phyloP scores from a whole-genome alignment of 169 alveolate species.

The Plasmodium reichenowi region DNA sequence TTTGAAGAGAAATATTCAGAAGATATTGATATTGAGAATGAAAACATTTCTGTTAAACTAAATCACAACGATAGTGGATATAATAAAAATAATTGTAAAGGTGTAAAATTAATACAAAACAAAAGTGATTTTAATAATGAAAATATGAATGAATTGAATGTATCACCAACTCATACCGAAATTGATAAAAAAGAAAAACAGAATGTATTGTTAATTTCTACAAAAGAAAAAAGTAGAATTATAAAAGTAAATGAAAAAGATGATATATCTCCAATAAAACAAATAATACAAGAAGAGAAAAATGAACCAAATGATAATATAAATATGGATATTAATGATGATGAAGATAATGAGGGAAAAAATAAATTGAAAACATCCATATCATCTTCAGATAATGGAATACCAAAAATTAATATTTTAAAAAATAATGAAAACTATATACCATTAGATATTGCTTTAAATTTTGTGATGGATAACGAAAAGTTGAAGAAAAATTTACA shows the following conservation, averaged over 20 bases:
- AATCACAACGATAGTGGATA: neutral
- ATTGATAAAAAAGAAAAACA: no score
- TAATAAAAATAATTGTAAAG: neutral
- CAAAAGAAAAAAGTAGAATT: no score
- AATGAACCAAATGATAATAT: neutral
- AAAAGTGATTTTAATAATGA: no score
- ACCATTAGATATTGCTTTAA: conserved; percentile 67
- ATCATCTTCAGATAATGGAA: conserved; percentile 54
- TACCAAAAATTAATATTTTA: conserved; percentile 72
- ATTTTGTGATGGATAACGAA: conserved; percentile 66
- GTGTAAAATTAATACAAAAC: no score
- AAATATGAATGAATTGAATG: no score
- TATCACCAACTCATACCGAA: no score
- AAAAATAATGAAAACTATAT: conserved; percentile 64
- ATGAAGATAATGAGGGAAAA: conserved; percentile 9
- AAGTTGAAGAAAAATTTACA: conserved; percentile 51
- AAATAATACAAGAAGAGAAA: no score
- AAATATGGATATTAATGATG: neutral
- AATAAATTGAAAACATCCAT: conserved; percentile 26
- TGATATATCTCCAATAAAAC: no score
- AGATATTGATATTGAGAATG: neutral
- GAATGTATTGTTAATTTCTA: no score
- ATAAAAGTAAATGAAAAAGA: no score
- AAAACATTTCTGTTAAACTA: neutral
- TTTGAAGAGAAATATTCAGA: neutral